These are phyloP conservation scores for Lachancea waltii DNA, from an alignment of 805 yeast genomes.

Conservation along the genomic window DNA sequence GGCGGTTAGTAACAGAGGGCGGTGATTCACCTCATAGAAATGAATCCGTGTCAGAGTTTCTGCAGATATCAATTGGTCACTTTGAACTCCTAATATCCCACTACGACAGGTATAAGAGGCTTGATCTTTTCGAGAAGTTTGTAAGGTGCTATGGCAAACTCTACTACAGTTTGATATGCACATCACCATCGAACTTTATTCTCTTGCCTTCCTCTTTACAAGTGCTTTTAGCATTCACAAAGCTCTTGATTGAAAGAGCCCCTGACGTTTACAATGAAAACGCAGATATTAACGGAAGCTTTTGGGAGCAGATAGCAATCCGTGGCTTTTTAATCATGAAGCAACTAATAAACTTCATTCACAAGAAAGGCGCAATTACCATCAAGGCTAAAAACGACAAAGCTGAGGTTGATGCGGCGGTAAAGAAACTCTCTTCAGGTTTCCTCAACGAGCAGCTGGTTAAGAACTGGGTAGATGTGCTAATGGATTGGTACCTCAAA, in stretches of 20 bases:
- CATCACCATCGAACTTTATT: conserved; percentile 64
- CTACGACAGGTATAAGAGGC: conserved; percentile 42
- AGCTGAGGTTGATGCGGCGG: conserved; percentile 53
- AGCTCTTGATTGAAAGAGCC: conserved; percentile 59
- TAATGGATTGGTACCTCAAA: conserved; percentile 68
- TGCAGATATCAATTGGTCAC: conserved; percentile 51
- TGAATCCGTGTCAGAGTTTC: conserved; percentile 48
- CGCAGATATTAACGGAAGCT: conserved; percentile 44
- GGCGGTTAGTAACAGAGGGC: conserved; percentile 73
- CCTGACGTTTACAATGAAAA: conserved; percentile 52
- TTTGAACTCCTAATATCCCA: conserved; percentile 48
- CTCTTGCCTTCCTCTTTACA: conserved; percentile 57
- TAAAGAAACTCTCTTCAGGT: conserved; percentile 43
- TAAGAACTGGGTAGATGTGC: conserved; percentile 52
- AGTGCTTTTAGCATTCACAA: conserved; percentile 54
- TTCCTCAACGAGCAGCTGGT: conserved; percentile 55
- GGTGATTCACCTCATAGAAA: conserved; percentile 62
- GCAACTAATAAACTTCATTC: conserved; percentile 52
- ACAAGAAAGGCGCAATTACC: conserved; percentile 61
- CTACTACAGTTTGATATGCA: conserved; percentile 50
- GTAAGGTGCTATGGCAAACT: conserved; percentile 71
- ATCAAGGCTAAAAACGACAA: conserved; percentile 60
- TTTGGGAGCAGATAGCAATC: conserved; percentile 73
- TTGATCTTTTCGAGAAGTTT: conserved; percentile 53
- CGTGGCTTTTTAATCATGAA: conserved; percentile 61